A percentile compares a stretch with the other conserved stretches of the same genome.
These are phyloP conservation scores for Populus hybrid DNA, from an alignment of 441 rosid species.

Conservation along the genomic window DNA sequence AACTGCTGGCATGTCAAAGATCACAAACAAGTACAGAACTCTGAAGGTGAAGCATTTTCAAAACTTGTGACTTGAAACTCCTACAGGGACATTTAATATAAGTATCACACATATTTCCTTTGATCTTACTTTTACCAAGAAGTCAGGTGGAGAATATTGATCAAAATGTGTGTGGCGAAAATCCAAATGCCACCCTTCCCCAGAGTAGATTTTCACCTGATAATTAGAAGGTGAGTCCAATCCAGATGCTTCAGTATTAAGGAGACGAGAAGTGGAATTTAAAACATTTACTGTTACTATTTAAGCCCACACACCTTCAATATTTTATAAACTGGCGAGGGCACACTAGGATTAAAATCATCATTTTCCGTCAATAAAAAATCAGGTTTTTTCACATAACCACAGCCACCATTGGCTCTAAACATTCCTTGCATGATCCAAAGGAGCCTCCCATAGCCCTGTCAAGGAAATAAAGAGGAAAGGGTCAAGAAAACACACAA, in stretches of 20 bases:
- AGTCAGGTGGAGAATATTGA: constrained; percentile 73
- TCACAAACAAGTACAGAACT: too few species aligned
- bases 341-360: constrained; percentile 38
- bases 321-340: constrained; percentile 26
- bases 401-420: constrained; percentile 68
- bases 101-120: too few species aligned
- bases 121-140: constrained; percentile 56
- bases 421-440: constrained; percentile 84
- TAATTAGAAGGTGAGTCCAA: not conserved
- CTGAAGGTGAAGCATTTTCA: too few species aligned
- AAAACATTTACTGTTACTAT: not conserved
- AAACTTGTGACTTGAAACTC: too few species aligned
- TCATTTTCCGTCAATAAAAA: constrained; percentile 35
- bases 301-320: constrained; percentile 39
- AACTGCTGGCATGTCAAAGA: too few species aligned
- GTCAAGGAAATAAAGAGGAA: constrained; percentile 4
- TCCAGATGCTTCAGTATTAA: not conserved
- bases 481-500: too few species aligned
- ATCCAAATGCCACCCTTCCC: constrained; percentile 79
- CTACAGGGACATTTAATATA: too few species aligned
- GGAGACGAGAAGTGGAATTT: not conserved
- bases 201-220: constrained; percentile 61
- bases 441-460: constrained; percentile 55
- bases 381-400: constrained; percentile 66
- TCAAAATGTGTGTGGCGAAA: constrained; percentile 58